Percentiles rank a stretch among this genome's conserved stretches.
These are phyloP conservation scores for Pyricularia pennisetigena DNA, from an alignment of 2,329 filamentous ascomycete species.

Conservation along the genomic window DNA sequence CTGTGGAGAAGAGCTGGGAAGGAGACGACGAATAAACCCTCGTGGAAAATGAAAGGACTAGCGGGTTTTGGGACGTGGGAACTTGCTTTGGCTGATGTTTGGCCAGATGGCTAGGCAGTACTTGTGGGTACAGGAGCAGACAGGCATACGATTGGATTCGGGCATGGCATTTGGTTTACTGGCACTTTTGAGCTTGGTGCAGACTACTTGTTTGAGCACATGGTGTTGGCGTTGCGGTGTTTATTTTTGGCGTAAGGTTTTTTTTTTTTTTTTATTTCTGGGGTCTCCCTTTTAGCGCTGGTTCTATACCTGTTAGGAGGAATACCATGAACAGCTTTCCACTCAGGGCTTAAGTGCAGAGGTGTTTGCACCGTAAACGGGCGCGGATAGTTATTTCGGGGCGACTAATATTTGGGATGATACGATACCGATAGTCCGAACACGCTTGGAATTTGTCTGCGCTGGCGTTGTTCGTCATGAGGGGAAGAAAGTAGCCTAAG, in stretches of 20 bases:
- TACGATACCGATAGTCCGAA: neutral
- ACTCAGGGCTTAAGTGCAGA: neutral
- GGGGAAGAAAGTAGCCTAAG: neutral
- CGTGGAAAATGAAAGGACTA: neutral
- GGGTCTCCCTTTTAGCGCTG: neutral
- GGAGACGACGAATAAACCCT: constrained; percentile 39
- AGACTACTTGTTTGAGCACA: neutral
- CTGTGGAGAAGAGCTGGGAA: constrained; percentile 99
- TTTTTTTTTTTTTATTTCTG: too few relatives aligned
- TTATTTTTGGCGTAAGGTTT: neutral
- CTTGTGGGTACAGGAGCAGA: neutral
- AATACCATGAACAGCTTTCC: neutral
- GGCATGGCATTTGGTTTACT: neutral
- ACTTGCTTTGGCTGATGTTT: neutral
- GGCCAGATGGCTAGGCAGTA: neutral
- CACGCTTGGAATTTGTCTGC: neutral
- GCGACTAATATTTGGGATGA: neutral
- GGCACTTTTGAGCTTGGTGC: neutral
- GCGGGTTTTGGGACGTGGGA: neutral
- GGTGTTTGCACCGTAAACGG: neutral
- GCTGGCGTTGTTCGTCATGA: neutral
- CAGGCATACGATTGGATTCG: neutral
- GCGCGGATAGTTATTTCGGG: neutral
- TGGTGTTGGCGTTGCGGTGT: neutral
- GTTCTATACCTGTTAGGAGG: neutral